phyloP scores from a whole-genome alignment of 768 basidiomycete genomes.

The Panus rudis region DNA sequence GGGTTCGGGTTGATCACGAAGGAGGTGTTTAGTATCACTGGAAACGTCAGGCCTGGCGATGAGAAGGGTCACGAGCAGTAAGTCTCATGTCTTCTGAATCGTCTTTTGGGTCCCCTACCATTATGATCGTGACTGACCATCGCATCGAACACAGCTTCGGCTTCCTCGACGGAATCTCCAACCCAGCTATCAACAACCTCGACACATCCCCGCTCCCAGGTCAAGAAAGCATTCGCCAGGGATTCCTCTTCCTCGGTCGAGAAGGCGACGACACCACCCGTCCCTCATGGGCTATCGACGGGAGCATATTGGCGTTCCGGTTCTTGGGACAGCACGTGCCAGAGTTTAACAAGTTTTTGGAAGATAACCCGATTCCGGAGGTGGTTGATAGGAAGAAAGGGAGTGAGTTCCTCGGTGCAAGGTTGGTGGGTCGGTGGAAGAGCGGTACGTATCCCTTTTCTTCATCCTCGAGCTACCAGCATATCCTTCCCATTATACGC shows the following conservation, averaged over 20 bases:
- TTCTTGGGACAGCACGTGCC: conserved; percentile 8
- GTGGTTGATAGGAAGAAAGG: conserved; percentile 2
- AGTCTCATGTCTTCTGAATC: neutral
- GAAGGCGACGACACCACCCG: conserved; percentile 1
- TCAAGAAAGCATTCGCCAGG: conserved; percentile 12
- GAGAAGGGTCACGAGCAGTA: conserved; percentile 18
- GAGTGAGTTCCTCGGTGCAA: conserved; percentile 5
- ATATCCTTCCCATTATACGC: too few relatives aligned
- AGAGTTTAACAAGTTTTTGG: conserved; percentile 8
- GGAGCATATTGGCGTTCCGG: conserved; percentile 10
- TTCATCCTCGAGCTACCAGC: too few relatives aligned
- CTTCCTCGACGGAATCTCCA: conserved; percentile 18
- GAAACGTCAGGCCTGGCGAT: conserved; percentile 11
- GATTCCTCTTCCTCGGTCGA: conserved; percentile 13
- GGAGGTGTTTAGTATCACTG: conserved; percentile 8
- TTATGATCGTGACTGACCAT: neutral
- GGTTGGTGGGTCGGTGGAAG: conserved; percentile 9
- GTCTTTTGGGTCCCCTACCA: neutral
- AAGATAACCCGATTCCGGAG: conserved; percentile 2
- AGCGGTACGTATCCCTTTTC: too few relatives aligned
- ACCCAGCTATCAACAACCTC: conserved; percentile 16
- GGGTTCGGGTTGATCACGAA: conserved; percentile 12
- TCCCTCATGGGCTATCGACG: conserved; percentile 7
- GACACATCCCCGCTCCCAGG: conserved; percentile 13
- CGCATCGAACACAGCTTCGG: conserved; percentile 14